Percentiles rank a stretch among this genome's conserved stretches.
Evolutionary conservation across 2,329 filamentous ascomycete genomes (phyloP).

Genomic region (Penicillium sp.): DNA sequence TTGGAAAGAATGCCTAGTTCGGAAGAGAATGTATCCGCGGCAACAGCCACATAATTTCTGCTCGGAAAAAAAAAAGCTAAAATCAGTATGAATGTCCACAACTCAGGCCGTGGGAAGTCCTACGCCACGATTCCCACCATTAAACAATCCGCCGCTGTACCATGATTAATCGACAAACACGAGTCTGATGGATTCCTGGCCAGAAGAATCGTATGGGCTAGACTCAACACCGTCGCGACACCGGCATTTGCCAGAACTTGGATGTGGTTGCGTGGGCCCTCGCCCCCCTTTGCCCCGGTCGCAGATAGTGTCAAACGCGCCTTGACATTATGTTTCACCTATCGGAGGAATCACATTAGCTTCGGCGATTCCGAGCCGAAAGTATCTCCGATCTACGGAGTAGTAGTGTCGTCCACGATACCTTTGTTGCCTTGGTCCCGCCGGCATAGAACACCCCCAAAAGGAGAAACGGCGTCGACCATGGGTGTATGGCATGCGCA

Average conservation of each 20-base stretch:
- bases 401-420: too few species aligned
- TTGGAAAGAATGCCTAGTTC: constrained; percentile 87
- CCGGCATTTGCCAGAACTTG: constrained; percentile 89
- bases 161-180: constrained; percentile 39
- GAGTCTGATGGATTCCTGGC: constrained; percentile 11
- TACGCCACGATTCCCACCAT: constrained; percentile 40
- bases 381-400: too few species aligned
- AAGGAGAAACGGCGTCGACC: constrained; percentile 82
- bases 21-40: constrained; percentile 89
- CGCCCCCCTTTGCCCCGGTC: constrained; percentile 64
- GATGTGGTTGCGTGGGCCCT: constrained; percentile 74
- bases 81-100: too few species aligned
- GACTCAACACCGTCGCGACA: constrained; percentile 62
- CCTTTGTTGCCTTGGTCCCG: constrained; percentile 78
- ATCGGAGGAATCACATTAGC: too few species aligned
- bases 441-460: constrained; percentile 80
- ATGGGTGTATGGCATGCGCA: constrained; percentile 85
- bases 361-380: too few species aligned
- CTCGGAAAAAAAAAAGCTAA: background rate
- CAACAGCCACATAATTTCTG: constrained; percentile 79
- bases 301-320: constrained; percentile 71
- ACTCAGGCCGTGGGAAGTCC: constrained; percentile 5
- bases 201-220: constrained; percentile 47
- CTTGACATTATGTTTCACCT: constrained; percentile 87
- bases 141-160: constrained; percentile 35